Evolutionary conservation across 208 protist genomes (phyloP), one percentile per base, ranked within the genome.

Genomic region (Leishmania gerbilli): DNA sequence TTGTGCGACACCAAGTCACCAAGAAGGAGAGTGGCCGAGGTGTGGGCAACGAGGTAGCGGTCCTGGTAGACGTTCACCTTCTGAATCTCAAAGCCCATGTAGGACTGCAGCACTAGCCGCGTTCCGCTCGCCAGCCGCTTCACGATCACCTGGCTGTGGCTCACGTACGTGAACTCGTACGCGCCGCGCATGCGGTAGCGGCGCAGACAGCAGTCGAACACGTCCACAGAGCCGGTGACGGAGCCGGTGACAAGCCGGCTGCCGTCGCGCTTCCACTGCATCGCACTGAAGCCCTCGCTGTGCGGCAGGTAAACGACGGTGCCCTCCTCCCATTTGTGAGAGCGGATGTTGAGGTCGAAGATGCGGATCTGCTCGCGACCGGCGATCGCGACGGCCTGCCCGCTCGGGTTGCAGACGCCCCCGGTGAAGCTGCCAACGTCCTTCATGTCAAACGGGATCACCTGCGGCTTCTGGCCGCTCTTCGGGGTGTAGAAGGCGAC

Each of bases 131-230:
- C 88, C 24, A 99, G 87, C 31, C 95, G 91, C 90, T 99, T 99
- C 74, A 99, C 98, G 82, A 99, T 99, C 19, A 99, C 97, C 83
- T 99, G 98, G 72, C 94, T 97, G 80, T 98, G 90, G 82, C 94
- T 97, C 27, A 99, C 97, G 91, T 99, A 99, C 69, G 98, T 99
- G 87, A 99, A 98, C 90, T 99, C 98, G 88, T 99, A 99, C 65
- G 98, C 95, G 74, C 96, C 93, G 74, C 98, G 95, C 84, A 99
- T 92, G 42, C 95, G 91, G 82, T 99, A 98, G 69, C 98, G 93
- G 71, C 94, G 93, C 60, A 99, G 84, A 87, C 98, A 99, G 24
- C 98, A 93, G 84, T 99, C 98, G 88, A 98, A 99, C 85, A 99
- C 84, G 75, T 99, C 98, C 21, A 99, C 94, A 31, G 93, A 94